phyloP scores from a whole-genome alignment of 176 grass and related monocot genomes.

The Miscanthus lutarioriparius region DNA sequence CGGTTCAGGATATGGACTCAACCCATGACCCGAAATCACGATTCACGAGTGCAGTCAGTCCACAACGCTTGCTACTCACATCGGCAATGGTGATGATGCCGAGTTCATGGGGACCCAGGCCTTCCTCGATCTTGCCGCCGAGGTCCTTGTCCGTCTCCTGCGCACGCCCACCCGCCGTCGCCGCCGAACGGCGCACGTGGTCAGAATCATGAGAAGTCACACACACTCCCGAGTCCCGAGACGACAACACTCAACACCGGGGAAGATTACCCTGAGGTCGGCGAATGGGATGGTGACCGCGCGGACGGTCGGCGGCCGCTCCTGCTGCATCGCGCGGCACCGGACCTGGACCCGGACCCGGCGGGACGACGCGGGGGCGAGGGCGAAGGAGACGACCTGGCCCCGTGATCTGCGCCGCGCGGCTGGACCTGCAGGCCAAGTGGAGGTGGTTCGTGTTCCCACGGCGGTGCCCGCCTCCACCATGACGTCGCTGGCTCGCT shows the following conservation, averaged over 20 bases:
- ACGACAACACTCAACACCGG: background rate
- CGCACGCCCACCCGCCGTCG: slow-evolving; percentile 9
- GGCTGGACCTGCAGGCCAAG: background rate
- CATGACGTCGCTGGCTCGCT: background rate
- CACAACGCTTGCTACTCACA: slow-evolving; percentile 40
- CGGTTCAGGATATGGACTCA: background rate
- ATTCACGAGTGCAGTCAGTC: background rate
- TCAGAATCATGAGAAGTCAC: background rate
- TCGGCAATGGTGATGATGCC: slow-evolving; percentile 87
- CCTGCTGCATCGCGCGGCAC: slow-evolving; percentile 47
- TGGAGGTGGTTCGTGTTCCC: background rate
- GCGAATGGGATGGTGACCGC: slow-evolving; percentile 70
- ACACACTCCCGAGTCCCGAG: background rate
- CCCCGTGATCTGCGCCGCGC: background rate
- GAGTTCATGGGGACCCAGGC: slow-evolving; percentile 71
- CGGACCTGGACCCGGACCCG: slow-evolving; percentile 13
- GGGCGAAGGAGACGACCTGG: background rate
- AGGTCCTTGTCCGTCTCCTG: slow-evolving; percentile 81
- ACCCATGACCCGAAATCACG: background rate
- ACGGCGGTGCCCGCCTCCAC: slow-evolving; percentile 26
- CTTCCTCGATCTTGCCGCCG: slow-evolving; percentile 76
- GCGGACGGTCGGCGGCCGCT: slow-evolving; percentile 31
- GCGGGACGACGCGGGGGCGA: background rate
- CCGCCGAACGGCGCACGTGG: background rate
- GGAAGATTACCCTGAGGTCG: slow-evolving; percentile 60